phyloP scores from a whole-genome alignment of 306 rosid genomes.

The Rubus idaeus region DNA sequence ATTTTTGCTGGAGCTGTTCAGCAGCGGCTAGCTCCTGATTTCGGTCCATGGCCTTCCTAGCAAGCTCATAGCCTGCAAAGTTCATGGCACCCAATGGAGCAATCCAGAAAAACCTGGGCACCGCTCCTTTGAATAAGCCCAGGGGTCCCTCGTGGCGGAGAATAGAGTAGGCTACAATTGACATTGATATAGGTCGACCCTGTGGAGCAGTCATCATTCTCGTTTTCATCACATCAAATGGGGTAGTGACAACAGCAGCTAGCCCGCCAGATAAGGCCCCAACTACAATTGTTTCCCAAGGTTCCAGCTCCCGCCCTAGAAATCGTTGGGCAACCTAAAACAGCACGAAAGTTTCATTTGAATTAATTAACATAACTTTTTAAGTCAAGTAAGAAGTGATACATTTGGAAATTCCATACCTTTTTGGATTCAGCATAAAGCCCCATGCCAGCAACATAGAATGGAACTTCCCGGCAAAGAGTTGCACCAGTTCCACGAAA shows the following conservation, averaged over 20 bases:
- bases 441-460: conserved; percentile 98
- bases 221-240: conserved; percentile 98
- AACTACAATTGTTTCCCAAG: conserved; percentile 92
- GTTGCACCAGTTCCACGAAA: conserved; percentile 99
- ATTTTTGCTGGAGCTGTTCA: conserved; percentile 45
- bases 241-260: conserved; percentile 93
- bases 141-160: conserved; percentile 86
- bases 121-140: conserved; percentile 91
- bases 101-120: conserved; percentile 98
- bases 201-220: conserved; percentile 93
- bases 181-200: conserved; percentile 82
- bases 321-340: conserved; percentile 67
- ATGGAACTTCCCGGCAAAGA: conserved; percentile 98
- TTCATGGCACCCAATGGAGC: conserved; percentile 99
- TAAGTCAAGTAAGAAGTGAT: background rate
- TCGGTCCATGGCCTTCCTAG: conserved; percentile 92
- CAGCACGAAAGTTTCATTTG: conserved; percentile 16
- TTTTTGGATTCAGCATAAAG: conserved; percentile 96
- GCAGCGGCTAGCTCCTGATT: conserved; percentile 47
- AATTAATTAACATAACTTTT: background rate
- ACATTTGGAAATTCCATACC: conserved; percentile 40
- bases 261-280: conserved; percentile 98
- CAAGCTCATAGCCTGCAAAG: conserved; percentile 96
- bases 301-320: conserved; percentile 78
- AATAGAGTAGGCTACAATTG: conserved; percentile 66